Evolutionary conservation across 2,329 filamentous ascomycete genomes (phyloP).

Genomic region (Fusarium piperis): DNA sequence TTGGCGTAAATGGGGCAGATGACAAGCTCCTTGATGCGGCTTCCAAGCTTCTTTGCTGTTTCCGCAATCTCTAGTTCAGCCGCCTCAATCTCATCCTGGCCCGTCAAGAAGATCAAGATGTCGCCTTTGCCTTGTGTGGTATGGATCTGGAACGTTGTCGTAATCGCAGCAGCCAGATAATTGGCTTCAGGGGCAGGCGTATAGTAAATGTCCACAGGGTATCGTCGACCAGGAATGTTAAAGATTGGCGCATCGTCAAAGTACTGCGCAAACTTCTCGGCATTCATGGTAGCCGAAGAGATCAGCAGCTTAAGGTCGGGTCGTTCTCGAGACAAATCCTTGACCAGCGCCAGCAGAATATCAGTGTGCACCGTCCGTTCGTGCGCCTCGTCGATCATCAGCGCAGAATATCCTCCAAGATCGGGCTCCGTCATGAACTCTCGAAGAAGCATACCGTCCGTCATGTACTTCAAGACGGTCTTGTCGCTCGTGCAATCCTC

Average conservation of each 20-base stretch:
- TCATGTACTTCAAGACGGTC: constrained; percentile 95
- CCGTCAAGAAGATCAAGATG: constrained; percentile 93
- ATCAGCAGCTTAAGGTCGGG: constrained; percentile 91
- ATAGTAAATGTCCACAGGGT: constrained; percentile 92
- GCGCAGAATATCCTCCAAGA: constrained; percentile 80
- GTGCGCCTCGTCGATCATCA: constrained; percentile 99
- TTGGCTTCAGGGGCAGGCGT: constrained; percentile 92
- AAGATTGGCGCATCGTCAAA: constrained; percentile 95
- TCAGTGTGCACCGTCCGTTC: constrained; percentile 92
- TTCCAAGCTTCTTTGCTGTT: constrained; percentile 86
- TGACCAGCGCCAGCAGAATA: constrained; percentile 86
- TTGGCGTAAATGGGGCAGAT: constrained; percentile 96
- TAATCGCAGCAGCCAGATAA: constrained; percentile 89
- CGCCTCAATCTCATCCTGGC: constrained; percentile 94
- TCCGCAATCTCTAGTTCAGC: constrained; percentile 86
- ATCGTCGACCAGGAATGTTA: constrained; percentile 89
- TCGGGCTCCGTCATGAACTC: constrained; percentile 92
- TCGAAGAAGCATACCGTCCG: constrained; percentile 91
- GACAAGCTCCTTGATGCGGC: constrained; percentile 84
- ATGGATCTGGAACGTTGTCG: constrained; percentile 95
- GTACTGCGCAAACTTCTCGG: constrained; percentile 89
- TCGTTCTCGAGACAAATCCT: constrained; percentile 84
- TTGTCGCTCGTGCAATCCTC: constrained; percentile 93
- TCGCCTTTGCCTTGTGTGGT: constrained; percentile 86
- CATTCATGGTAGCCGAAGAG: constrained; percentile 93